Conservation (phyloP, 2,329 filamentous ascomycete species). For the Metarhizium sp. region DNA sequence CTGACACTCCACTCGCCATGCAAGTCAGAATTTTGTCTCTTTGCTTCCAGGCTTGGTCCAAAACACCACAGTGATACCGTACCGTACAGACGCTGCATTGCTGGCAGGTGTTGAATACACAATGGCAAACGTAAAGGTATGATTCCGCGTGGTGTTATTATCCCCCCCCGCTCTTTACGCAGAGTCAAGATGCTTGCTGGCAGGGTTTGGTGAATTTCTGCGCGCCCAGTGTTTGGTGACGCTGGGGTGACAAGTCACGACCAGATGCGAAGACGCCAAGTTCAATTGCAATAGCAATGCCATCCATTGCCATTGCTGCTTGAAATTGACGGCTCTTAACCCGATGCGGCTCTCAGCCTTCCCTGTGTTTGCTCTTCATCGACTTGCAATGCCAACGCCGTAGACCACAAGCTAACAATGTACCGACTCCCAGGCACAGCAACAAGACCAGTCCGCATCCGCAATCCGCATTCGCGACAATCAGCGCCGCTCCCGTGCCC, state of each 20-base stretch:
- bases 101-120: not conserved
- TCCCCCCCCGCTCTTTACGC: too few species aligned
- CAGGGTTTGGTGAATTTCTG: not conserved
- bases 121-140: constrained; percentile 15
- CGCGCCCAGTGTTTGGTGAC: too few species aligned
- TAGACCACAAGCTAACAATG: not conserved
- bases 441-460: constrained; percentile 12
- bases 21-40: constrained; percentile 3
- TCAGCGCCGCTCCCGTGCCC: constrained; percentile 43
- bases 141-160: not conserved
- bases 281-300: too few species aligned
- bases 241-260: too few species aligned
- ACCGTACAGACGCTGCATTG: not conserved
- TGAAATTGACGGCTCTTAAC: too few species aligned
- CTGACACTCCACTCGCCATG: not conserved
- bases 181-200: not conserved
- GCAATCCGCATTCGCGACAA: constrained; percentile 37
- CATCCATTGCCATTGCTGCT: too few species aligned
- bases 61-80: not conserved
- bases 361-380: too few species aligned
- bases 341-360: too few species aligned
- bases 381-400: too few species aligned
- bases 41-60: not conserved
- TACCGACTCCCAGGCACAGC: not conserved
- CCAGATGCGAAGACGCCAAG: too few species aligned